These are phyloP conservation scores for Fusarium continuum DNA, from an alignment of 2,329 filamentous ascomycete genomes.

Conservation along the genomic window DNA sequence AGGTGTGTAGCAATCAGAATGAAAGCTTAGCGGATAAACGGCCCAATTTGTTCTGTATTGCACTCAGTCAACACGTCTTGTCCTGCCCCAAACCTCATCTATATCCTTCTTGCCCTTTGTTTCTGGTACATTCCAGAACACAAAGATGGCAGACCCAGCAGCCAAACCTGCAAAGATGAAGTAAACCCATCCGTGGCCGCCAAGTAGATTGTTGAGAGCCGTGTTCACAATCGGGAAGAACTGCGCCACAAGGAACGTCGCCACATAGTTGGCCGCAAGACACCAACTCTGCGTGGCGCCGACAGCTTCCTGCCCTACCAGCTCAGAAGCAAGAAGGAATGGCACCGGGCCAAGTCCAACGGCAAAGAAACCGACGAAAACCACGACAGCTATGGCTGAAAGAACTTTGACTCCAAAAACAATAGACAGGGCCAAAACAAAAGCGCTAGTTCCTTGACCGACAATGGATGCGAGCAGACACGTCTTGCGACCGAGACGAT, in stretches of 20 bases:
- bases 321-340: conserved; percentile 91
- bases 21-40: not conserved
- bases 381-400: conserved; percentile 81
- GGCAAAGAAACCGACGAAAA: conserved; percentile 90
- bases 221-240: conserved; percentile 92
- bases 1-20: not conserved
- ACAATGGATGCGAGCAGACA: conserved; percentile 84
- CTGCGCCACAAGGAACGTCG: conserved; percentile 91
- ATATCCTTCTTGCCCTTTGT: conserved; percentile 84
- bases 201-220: conserved; percentile 68
- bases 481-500: conserved; percentile 86
- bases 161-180: conserved; percentile 89
- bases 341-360: conserved; percentile 92
- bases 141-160: conserved; percentile 73
- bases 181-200: conserved; percentile 84
- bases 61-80: conserved; percentile 60
- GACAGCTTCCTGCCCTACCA: conserved; percentile 89
- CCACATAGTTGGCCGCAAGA: conserved; percentile 85
- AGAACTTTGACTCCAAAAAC: conserved; percentile 75
- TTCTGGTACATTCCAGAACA: conserved; percentile 81
- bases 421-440: conserved; percentile 84
- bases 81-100: conserved; percentile 90
- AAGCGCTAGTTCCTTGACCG: conserved; percentile 83
- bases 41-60: not conserved
- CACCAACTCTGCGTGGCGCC: conserved; percentile 92